Base-by-base conservation (phyloP, 1,139 yeast genomes). In the Saccharomycopsis hybrid region DNA sequence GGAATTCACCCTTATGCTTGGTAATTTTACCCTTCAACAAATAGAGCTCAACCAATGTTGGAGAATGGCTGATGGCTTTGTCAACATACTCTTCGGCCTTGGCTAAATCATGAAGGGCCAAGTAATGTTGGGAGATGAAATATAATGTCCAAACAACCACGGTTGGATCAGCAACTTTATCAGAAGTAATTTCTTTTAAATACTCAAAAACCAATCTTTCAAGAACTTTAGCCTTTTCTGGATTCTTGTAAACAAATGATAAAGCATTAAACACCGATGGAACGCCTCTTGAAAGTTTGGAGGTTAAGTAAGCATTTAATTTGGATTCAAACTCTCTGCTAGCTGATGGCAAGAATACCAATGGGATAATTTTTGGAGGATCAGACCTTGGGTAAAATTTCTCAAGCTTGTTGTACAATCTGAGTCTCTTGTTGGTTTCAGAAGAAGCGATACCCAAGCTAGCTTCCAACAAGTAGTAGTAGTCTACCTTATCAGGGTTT, bases 251-350 rank as follows among this genome's bases (percentile, higher is more conserved):
- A 56, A 90, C 72, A 1, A 94, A 86, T 66, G 90, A 89, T 50
- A 92, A 78, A 59, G 86, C 84, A 46, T 85, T 85, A 68, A 90
- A 92, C 4, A 95, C 77, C 1, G 97, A 87, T 3, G 98, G 98
- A 33, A 89, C 94, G 38, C 96, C 95, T 55, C 88, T 76, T 54
- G 75, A 68, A 59, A 94, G 74, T 62, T 83, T 86, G 2, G 72
- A 67, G 9, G 74, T 57, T 44, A 90, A 66, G 62, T 89, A 92
- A 1, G 60, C 62, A 5, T 44, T 39, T 39, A 72, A 80, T 61
- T 69, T 77, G 50, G 55, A 55, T 48, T 64, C 70, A 61, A 80
- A 85, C 57, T 42, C 56, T 63, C 52, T 62, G 46, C 64, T 65
- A 7, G 75, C 73, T 7, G 87, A 84, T 2, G 78, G 70, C 46